Evolutionary conservation across 139 green algal species (phyloP), one percentile per base, ranked within the genome.

Genomic region (Chlamydomonas sphaeroides): DNA sequence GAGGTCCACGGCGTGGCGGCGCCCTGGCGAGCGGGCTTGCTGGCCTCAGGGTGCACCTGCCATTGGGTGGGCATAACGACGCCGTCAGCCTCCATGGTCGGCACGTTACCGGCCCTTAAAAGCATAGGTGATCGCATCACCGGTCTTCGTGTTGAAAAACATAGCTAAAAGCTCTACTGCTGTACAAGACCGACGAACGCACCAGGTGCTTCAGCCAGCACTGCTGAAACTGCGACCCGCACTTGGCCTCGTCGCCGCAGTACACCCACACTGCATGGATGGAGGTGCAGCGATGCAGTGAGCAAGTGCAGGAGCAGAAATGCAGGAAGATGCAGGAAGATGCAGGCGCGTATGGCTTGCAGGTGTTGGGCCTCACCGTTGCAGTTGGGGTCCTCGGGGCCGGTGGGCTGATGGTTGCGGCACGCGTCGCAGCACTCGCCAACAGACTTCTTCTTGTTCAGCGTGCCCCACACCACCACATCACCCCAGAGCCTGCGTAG

Each of bases 151-250:
- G n/a, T n/a, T n/a, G n/a, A n/a, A n/a, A n/a, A n/a, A n/a, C n/a
- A n/a, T n/a, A n/a, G n/a, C n/a, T n/a, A n/a, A n/a, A n/a, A n/a
- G n/a, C n/a, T n/a, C n/a, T n/a, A n/a, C n/a, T n/a, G n/a, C n/a
- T n/a, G n/a, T n/a, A n/a, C n/a, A n/a, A n/a, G n/a, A n/a, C n/a
- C n/a, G n/a, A n/a, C n/a, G 18, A 8, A 65, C 85, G 79, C 36
- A 94, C 92, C 90, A 98, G 67, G 80, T 98, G 92, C 86, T 98
- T 98, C 1, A 98, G 88, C 95, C 95, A 98, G 80, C 95, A 98
- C 67, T 97, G 86, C 65, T 84, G 69, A 65, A 93, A 89, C 51
- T 94, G 83, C 0, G 28, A 65, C 11, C 83, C 83, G 68, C 95
- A 98, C 8, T 73, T 28, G 18, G 85, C 51, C 59, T 88, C 59